Percentiles rank a stretch among this genome's conserved stretches.
Conservation (phyloP, 1,284 basidiomycete genomes). For the Leccinum fuscescens region DNA sequence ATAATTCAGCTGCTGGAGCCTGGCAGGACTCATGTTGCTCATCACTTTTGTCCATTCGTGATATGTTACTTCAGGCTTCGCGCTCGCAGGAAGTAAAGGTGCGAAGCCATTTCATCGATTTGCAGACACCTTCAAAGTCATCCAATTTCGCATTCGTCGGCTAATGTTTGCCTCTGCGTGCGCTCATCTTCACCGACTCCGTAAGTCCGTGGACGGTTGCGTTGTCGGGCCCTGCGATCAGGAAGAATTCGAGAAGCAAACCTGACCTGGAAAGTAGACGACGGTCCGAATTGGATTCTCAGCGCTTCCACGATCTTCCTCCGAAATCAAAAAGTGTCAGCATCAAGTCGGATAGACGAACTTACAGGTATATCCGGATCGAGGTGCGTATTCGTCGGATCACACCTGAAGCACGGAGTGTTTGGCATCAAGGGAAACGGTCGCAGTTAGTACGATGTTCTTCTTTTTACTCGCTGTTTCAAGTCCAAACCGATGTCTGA, state of each 20-base stretch:
- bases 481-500: constrained; percentile 39
- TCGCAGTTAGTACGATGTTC: not conserved
- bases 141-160: not conserved
- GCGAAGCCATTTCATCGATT: too few species aligned
- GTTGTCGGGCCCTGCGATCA: not conserved
- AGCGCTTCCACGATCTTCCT: constrained; percentile 37
- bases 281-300: constrained; percentile 44
- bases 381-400: constrained; percentile 36
- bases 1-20: not conserved
- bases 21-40: constrained; percentile 35
- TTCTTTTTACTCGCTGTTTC: constrained; percentile 20
- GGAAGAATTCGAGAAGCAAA: constrained; percentile 4
- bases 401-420: constrained; percentile 16
- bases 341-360: not conserved
- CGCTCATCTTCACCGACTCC: constrained; percentile 34
- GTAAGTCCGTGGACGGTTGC: constrained; percentile 33
- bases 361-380: constrained; percentile 36
- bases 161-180: not conserved
- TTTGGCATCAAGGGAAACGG: not conserved
- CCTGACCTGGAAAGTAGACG: constrained; percentile 38
- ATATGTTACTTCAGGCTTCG: constrained; percentile 26
- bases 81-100: constrained; percentile 20
- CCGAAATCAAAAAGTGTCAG: not conserved
- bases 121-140: too few species aligned
- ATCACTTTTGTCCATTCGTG: constrained; percentile 32